Evolutionary conservation across 331 rosid genomes (phyloP), one percentile per base, ranked within the genome.

Genomic region (Stylosanthes scabra): DNA sequence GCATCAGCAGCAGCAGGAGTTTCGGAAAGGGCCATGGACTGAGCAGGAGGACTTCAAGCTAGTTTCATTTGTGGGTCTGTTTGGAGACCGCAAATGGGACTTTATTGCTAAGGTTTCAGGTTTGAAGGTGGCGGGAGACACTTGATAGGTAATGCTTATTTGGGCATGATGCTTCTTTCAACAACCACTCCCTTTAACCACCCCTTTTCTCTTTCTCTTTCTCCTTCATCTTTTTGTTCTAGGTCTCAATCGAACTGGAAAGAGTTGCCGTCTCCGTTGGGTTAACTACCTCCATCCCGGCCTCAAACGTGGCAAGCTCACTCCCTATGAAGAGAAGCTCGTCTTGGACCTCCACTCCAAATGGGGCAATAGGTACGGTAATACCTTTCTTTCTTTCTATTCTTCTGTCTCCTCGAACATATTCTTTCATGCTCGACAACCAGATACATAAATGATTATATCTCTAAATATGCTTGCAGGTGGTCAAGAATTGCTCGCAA

Each of bases 51-150:
- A 95, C 81, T 49, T 90, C 71, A 90, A 95, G 70, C 57, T 95
- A 81, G 85, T 84, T 20, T 82, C 88, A 77, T 90, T 86, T 82
- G 99, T 95, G 51, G 87, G 94, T 37, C 59, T 95, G 71, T 90
- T 92, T 61, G 99, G 99, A 62, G 99, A 90, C 82, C 89, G 99
- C 50, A 90, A 92, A 74, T 95, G 99, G 99, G 99, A 95, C 72
- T 90, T 87, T 81, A 85, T 92, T 42, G 97, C 99, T 9, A 88
- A 88, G 81, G 98, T 95, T 54, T 95, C 99, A 95, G 99, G 99
- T 95, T 95, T 95, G 99, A 88, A 87, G 99, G 99, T 90, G 99
- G 99, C 16, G 98, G 99, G 98, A 84, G 97, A 88, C 83, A 86
- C n/a, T 78, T 73, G 64, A 16, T 52, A 91, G 96, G 92, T 82